Evolutionary conservation across 257 asterid genomes (phyloP).

Genomic region (Solanum tacnaense): DNA sequence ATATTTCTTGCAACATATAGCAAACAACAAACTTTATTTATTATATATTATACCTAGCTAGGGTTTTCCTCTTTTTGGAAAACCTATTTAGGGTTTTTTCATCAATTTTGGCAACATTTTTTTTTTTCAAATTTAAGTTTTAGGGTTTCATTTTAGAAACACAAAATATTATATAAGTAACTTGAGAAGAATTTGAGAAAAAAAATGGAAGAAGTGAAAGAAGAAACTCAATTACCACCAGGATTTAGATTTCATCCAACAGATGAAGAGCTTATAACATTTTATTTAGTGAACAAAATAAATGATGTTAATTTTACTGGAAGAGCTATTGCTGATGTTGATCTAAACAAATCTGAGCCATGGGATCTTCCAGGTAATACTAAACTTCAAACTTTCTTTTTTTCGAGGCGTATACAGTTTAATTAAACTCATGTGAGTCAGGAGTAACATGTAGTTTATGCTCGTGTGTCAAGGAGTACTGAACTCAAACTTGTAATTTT

Average conservation of each 20-base stretch:
- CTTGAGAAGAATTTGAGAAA: not conserved
- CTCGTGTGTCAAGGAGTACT: not conserved
- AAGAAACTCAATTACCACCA: constrained; percentile 69
- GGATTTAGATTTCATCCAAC: constrained; percentile 90
- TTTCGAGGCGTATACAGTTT: not conserved
- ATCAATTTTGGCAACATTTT: not conserved
- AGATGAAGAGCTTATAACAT: constrained; percentile 82
- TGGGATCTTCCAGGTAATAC: constrained; percentile 92
- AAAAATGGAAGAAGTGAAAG: constrained; percentile 43
- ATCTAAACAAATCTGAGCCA: constrained; percentile 92
- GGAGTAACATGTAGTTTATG: not conserved
- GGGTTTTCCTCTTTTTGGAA: not conserved
- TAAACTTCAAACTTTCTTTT: not conserved
- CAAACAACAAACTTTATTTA: not conserved
- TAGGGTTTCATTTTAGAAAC: constrained; percentile 16
- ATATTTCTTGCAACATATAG: not conserved
- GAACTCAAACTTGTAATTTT: not conserved
- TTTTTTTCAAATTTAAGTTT: not conserved
- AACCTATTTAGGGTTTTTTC: not conserved
- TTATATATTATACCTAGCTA: not conserved
- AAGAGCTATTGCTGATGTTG: constrained; percentile 82
- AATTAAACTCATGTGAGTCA: not conserved
- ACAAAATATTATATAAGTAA: not conserved
- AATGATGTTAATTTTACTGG: constrained; percentile 62
- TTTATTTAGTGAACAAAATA: constrained; percentile 62